A percentile compares a stretch with the other conserved stretches of the same genome.
Conservation (phyloP, 768 basidiomycete species). For the Lentinula edodes region DNA sequence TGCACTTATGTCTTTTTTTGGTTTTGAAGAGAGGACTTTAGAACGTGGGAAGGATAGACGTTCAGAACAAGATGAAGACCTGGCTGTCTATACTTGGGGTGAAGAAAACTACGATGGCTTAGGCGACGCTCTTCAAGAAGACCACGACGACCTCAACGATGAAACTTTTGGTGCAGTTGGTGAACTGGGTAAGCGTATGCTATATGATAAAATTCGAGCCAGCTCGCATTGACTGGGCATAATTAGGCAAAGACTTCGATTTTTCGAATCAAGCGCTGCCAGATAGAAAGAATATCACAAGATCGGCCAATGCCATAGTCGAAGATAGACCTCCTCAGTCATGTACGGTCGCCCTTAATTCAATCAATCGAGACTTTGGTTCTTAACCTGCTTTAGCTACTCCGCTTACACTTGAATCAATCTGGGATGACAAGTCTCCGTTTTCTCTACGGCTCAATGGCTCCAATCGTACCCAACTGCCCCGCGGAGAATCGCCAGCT, state of each 20-base stretch:
- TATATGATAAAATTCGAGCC: conserved; percentile 1
- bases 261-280: conserved; percentile 50
- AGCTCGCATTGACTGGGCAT: conserved; percentile 6
- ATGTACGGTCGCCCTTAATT: conserved; percentile 1
- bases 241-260: conserved; percentile 85
- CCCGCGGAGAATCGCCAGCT: conserved; percentile 11
- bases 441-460: conserved; percentile 60
- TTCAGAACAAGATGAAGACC: conserved; percentile 58
- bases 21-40: conserved; percentile 52
- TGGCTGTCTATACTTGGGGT: conserved; percentile 91
- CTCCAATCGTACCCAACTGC: conserved; percentile 28
- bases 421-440: conserved; percentile 79
- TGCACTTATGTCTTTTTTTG: conserved; percentile 77
- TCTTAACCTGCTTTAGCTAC: conserved; percentile 29
- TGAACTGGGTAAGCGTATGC: conserved; percentile 51
- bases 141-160: conserved; percentile 90
- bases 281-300: conserved; percentile 19
- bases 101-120: conserved; percentile 88
- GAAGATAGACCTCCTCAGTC: neutral
- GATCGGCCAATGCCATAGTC: conserved; percentile 7
- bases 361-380: neutral
- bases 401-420: conserved; percentile 56
- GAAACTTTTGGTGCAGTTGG: conserved; percentile 86
- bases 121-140: conserved; percentile 82
- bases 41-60: conserved; percentile 61